Base-by-base conservation (phyloP, 352 stramenopile genomes). In the Phytophthora tubulina region DNA sequence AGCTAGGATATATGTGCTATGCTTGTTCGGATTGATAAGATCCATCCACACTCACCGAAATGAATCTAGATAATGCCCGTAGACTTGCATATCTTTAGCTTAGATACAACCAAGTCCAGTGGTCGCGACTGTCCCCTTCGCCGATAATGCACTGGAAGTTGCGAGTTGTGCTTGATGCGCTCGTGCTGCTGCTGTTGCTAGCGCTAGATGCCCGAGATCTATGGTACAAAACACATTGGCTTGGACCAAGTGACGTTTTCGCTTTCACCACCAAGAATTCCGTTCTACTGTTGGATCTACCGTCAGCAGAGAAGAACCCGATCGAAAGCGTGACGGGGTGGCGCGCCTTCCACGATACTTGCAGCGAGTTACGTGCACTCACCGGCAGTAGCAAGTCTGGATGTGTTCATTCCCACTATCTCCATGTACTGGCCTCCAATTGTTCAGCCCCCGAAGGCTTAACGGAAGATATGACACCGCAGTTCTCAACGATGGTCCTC, bases 171-270 rank as follows among this genome's bases (percentile, higher is more conserved):
- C 56, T 73, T 7, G 67, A 89, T 36, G 49, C 67, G 6, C n/a
- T 69, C 17, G 55, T 85, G 39, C 54, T 86, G 21, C 8, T 75
- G 44, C 57, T 88, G 50, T 64, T 85, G n/a, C 51, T 84, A 33
- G 60, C 41, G 15, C 59, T 85, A 21, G 79, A 90, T 21, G 45
- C 60, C 4, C 82, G 80, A 6, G 82, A 88, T 75, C 62, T 88
- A 6, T 80, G 75, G 66, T 90, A 83, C 75, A 90, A 90, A n/a
- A 61, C 77, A 52, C 67, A 59, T 8, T 86, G 82, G 82, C 77
- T 90, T 56, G 82, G 79, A 1, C 79, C 82, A 31, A 70, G 70
- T 55, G 78, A 88, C 66, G 72, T 55, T 10, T 86, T 80, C 56
- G 75, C 67, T 33, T 86, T 85, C 70, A 67, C 73, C 17, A 78